These are phyloP conservation scores for Paramecium biaurelia DNA, from an alignment of 73 alveolate genomes.

Conservation along the genomic window DNA sequence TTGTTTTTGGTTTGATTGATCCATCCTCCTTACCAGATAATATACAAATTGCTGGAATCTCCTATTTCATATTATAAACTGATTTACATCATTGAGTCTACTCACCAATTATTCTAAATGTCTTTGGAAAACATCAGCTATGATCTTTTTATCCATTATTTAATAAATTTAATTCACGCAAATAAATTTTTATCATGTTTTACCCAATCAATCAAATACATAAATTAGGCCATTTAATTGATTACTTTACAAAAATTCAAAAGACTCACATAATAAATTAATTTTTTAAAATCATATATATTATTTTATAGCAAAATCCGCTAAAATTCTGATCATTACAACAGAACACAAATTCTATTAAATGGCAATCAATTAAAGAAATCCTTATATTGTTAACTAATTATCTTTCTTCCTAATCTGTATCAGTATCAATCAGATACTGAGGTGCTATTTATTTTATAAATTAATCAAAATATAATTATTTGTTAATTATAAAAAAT, in stretches of 20 bases:
- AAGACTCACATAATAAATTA: no score
- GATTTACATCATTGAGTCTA: background rate
- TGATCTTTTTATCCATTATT: background rate
- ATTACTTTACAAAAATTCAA: background rate
- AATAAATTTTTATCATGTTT: background rate
- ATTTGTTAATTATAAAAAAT: background rate
- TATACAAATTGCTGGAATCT: conserved; percentile 40
- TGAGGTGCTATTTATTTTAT: background rate
- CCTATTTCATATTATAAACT: background rate
- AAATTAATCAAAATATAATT: background rate
- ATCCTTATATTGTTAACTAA: background rate
- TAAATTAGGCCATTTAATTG: background rate
- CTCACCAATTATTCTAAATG: background rate
- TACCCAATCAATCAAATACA: background rate
- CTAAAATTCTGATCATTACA: background rate
- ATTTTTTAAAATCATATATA: no score
- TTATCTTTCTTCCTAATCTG: background rate
- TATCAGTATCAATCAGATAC: conserved; percentile 7
- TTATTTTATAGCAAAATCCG: no score
- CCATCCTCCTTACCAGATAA: conserved; percentile 58
- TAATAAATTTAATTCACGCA: background rate
- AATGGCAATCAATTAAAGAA: background rate
- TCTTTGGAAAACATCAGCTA: background rate
- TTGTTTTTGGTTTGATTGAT: conserved; percentile 51
- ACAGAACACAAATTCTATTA: background rate